Conservation (phyloP, 176 grass and related monocot genomes). For the Aegilops speltoides region DNA sequence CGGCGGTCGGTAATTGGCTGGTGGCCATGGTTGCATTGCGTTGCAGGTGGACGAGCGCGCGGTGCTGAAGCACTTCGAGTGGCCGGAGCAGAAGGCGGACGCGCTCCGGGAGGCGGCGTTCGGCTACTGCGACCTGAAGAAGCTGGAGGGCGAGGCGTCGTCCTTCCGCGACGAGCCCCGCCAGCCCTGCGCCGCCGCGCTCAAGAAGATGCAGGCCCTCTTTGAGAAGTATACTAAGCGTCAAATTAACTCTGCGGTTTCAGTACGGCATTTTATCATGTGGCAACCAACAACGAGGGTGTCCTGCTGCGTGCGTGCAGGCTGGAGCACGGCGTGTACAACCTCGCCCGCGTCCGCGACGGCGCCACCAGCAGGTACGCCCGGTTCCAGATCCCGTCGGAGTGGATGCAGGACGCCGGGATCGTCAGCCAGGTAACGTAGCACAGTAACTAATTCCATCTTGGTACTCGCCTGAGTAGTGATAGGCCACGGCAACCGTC, state of each 20-base stretch:
- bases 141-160: conserved; percentile 57
- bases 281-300: not conserved
- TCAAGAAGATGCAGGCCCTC: conserved; percentile 94
- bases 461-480: not conserved
- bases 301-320: conserved; percentile 33
- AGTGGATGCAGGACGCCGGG: conserved; percentile 87
- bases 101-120: conserved; percentile 97
- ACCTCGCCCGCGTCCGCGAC: conserved; percentile 76
- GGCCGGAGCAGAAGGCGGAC: conserved; percentile 98
- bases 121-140: conserved; percentile 88
- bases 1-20: no score
- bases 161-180: conserved; percentile 65
- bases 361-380: conserved; percentile 63
- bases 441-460: no score
- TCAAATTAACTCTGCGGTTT: no score
- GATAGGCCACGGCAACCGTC: not conserved
- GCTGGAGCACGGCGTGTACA: conserved; percentile 90
- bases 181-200: conserved; percentile 64
- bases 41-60: conserved; percentile 95
- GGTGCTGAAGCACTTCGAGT: conserved; percentile 97
- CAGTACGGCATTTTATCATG: not conserved
- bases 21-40: not conserved
- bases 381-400: conserved; percentile 81
- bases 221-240: conserved; percentile 75
- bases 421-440: conserved; percentile 70